Base-by-base conservation (phyloP, 2,329 filamentous ascomycete species). In the Phialophora expanda region DNA sequence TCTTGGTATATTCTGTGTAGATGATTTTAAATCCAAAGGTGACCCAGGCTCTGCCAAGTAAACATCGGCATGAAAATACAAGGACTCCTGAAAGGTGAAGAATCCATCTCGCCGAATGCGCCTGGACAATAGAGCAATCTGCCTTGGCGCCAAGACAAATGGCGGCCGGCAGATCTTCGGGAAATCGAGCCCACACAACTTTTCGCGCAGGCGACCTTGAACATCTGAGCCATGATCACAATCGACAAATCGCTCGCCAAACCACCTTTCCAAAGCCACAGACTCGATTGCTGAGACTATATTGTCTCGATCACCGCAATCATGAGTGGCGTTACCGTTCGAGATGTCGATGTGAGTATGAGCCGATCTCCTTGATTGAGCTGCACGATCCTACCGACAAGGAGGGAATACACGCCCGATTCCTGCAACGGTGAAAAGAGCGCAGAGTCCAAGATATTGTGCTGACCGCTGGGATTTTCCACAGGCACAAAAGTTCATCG, bases 401-500 rank as follows among this genome's bases (percentile, higher is more conserved):
- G 20, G 46, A 51, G 48, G 22, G 24, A 26, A 51, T 51, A 51
- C 20, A 51, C 20, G 5, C 48, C 20, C 22, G 20, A 12, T 24
- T 12, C 3, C 24, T 24, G 48, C 22, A 51, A 51, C 22, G 22
- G 9, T 22, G 61, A 24, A n/a, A 24, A 32, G 14, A 41, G 26
- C 9, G n/a, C n/a, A 26, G 32, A 58, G 32, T 24, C 2, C 24
- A 17, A 14, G 22, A 44, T 32, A 50, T 46, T 41, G 38, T 26
- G 20, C 62, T 50, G 48, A 54, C 56, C 8, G 34, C 48, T 51
- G 34, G 34, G 20, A 6, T 44, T 22, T n/a, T 20, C 28, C 70
- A 76, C 73, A 86, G 84, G 86, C 87, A 77, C 85, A 87, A 79
- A 88, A 89, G 81, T 89, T 89, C 84, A 88, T 89, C 78, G 78